phyloP scores from a whole-genome alignment of 2,329 filamentous ascomycete species.

The Monosporascus sp. region DNA sequence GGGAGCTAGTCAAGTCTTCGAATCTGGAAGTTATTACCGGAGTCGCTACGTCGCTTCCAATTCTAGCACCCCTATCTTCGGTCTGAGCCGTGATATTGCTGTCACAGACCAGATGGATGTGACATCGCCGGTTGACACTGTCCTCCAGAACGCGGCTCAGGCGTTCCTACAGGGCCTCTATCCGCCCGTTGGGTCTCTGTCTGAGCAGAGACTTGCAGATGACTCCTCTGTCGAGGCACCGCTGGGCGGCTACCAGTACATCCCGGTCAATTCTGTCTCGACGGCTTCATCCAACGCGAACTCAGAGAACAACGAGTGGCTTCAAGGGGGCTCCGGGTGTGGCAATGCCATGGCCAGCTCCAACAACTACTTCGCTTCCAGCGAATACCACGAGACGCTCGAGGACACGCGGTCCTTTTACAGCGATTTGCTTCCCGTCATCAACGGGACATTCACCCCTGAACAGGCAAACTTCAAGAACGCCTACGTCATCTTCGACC shows the following conservation, averaged over 20 bases:
- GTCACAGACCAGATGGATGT: constrained; percentile 66
- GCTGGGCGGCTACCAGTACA: constrained; percentile 76
- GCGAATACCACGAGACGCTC: constrained; percentile 39
- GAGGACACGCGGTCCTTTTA: constrained; percentile 57
- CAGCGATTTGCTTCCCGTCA: constrained; percentile 45
- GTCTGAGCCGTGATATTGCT: constrained; percentile 62
- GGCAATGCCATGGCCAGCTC: constrained; percentile 49
- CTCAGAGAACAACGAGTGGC: constrained; percentile 52
- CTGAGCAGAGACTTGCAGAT: constrained; percentile 63
- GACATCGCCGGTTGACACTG: constrained; percentile 66
- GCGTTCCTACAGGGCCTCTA: constrained; percentile 85
- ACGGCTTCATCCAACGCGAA: constrained; percentile 49
- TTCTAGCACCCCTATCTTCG: constrained; percentile 56
- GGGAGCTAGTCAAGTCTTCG: constrained; percentile 70
- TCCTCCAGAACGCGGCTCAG: constrained; percentile 74
- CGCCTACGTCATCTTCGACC: constrained; percentile 58
- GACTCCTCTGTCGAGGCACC: constrained; percentile 62
- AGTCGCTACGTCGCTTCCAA: constrained; percentile 63
- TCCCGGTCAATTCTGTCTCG: constrained; percentile 62
- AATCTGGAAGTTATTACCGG: constrained; percentile 70
- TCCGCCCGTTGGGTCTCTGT: constrained; percentile 60
- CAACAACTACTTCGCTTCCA: constrained; percentile 47
- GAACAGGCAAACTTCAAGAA: constrained; percentile 50
- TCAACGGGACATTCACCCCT: constrained; percentile 46
- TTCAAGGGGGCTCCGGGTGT: constrained; percentile 55